Conservation (phyloP, 1,284 basidiomycete species). For the Fistulinella cinereoalba region DNA sequence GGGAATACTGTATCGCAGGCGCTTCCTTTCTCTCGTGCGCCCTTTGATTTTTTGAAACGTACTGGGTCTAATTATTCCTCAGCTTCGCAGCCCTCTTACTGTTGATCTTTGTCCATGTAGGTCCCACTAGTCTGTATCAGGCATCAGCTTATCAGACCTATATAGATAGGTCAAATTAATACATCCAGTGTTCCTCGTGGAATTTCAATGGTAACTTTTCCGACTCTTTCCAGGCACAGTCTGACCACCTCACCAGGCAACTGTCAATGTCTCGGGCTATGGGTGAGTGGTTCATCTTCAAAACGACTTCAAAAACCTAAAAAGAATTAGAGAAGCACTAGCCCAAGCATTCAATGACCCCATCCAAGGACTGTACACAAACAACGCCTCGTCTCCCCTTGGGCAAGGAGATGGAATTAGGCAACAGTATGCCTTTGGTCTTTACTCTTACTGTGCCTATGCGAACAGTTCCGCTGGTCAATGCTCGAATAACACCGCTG, state of each 20-base stretch:
- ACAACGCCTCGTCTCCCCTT: slow-evolving; percentile 62
- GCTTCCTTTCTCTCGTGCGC: slow-evolving; percentile 69
- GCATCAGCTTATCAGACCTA: slow-evolving; percentile 32
- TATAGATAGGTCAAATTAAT: slow-evolving; percentile 77
- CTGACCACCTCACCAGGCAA: slow-evolving; percentile 46
- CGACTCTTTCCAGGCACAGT: not conserved
- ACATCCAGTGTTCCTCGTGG: slow-evolving; percentile 66
- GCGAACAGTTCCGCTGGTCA: slow-evolving; percentile 55
- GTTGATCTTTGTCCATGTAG: slow-evolving; percentile 76
- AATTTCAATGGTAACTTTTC: slow-evolving; percentile 61
- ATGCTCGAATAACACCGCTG: slow-evolving; percentile 62
- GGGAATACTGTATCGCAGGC: slow-evolving; percentile 67
- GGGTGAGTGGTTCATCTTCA: slow-evolving; percentile 45
- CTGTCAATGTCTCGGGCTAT: slow-evolving; percentile 66
- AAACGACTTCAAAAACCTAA: slow-evolving; percentile 8
- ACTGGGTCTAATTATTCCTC: slow-evolving; percentile 26
- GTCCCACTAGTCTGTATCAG: slow-evolving; percentile 28
- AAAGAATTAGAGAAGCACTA: slow-evolving; percentile 46
- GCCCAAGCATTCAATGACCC: slow-evolving; percentile 52
- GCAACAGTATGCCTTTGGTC: slow-evolving; percentile 68
- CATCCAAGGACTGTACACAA: slow-evolving; percentile 64
- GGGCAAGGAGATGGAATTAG: slow-evolving; percentile 57
- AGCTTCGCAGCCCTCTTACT: slow-evolving; percentile 66
- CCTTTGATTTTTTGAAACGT: slow-evolving; percentile 4
- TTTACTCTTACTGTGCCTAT: slow-evolving; percentile 76